Evolutionary conservation across 163 green algal species (phyloP).

Genomic region (Scenedesmus sp.): DNA sequence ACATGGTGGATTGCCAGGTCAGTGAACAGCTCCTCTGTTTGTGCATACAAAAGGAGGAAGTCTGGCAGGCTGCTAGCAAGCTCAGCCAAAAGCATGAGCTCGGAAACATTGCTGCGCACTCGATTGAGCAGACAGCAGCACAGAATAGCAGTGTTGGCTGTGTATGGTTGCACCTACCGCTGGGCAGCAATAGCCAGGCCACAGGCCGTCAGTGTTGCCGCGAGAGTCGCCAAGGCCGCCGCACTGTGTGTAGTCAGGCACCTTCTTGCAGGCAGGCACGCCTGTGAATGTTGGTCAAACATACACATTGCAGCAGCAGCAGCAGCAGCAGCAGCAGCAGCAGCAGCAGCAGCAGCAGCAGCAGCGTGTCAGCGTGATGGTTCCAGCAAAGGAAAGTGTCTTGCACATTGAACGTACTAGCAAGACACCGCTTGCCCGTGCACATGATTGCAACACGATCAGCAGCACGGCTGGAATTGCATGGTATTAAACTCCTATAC

Average conservation of each 20-base stretch:
- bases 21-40: not conserved
- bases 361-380: not conserved
- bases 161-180: not conserved
- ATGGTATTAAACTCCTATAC: not conserved
- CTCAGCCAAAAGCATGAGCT: too few relatives aligned
- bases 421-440: too few relatives aligned
- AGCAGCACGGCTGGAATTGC: too few relatives aligned
- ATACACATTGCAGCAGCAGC: not conserved
- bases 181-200: conserved; percentile 23
- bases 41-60: too few relatives aligned
- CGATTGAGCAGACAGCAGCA: not conserved
- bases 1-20: not conserved
- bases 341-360: not conserved
- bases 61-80: too few relatives aligned
- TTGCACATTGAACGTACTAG: too few relatives aligned
- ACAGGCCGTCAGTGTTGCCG: conserved; percentile 38
- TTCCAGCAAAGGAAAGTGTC: too few relatives aligned
- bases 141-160: not conserved
- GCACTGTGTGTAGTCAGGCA: conserved; percentile 33
- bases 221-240: conserved; percentile 39
- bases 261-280: conserved; percentile 40
- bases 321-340: not conserved
- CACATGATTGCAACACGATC: too few relatives aligned
- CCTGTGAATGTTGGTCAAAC: not conserved
- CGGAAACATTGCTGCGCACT: not conserved